Evolutionary conservation across 345 rosid genomes (phyloP), one percentile per base, ranked within the genome.

Genomic region (Euphorbia tirucalli): DNA sequence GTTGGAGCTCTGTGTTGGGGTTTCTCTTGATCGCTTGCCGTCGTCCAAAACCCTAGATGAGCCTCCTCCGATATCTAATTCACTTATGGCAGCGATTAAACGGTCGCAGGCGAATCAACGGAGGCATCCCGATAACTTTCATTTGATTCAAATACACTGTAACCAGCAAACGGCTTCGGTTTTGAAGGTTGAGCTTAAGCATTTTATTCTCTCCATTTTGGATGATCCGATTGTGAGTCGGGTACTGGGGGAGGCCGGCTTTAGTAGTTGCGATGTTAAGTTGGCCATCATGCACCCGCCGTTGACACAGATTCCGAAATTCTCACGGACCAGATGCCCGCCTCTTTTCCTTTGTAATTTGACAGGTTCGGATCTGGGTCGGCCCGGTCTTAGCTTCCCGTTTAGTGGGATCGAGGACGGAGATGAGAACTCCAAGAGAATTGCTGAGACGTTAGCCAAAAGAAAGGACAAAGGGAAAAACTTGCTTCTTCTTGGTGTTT

Each of bases 11-110:
- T 82, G 78, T 63, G 83, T 88, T 2, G 87, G 91, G 13, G 90
- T 90, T 1, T 83, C 90, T 14, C 90, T 88, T 15, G 93, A 87
- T 78, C 84, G 91, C 1, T 22, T 85, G 9, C 85, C 86, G 19
- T 79, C 88, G 10, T 77, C 86, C 19, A 83, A 78, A 19, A 11
- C 82, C 16, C 52, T 68, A 0, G 86, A 85, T 16, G 85, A 80
- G 19, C 93, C 90, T 1, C 93, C 90, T 1, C 93, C 86, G 43
- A 75, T 94, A 0, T 92, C 97, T 6, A 92, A 94, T 80, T 90
- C 98, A 0, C 89, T 94, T 69, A 92, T 94, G 98, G 98, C 98
- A 6, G 98, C 98, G 8, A 92, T 94, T 70, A 92, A 92, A 74
- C 86, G 98, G 15, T 90, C 98, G 10, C 98, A 94, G 77, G 97